These are phyloP conservation scores for Ciborinia camelliae DNA, from an alignment of 2,329 filamentous ascomycete genomes.

Conservation along the genomic window DNA sequence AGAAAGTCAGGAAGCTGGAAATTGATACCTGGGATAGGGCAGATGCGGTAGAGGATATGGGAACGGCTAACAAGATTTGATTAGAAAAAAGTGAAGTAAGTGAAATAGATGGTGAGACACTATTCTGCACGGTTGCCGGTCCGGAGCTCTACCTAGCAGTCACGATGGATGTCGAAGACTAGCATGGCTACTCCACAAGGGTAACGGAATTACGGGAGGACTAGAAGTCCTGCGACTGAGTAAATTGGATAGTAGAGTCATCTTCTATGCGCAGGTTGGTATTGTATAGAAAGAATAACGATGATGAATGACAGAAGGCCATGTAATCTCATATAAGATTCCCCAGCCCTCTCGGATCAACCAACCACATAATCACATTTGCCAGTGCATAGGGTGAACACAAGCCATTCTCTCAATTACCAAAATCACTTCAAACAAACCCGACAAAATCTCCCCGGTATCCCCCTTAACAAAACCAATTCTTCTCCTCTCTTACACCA, in stretches of 20 bases:
- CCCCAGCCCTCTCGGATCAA: neutral
- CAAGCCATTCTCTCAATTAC: neutral
- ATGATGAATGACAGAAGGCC: neutral
- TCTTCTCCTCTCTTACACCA: too few relatives aligned
- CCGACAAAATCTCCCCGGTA: neutral
- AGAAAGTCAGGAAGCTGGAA: conserved; percentile 62
- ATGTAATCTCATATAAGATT: neutral
- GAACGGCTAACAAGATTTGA: conserved; percentile 35
- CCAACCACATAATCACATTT: neutral
- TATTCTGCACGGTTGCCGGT: too few relatives aligned
- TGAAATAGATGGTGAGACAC: too few relatives aligned
- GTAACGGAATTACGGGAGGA: neutral
- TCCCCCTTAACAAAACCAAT: neutral
- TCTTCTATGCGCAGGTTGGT: neutral
- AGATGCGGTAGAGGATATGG: conserved; percentile 69
- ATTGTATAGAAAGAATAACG: neutral
- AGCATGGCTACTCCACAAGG: neutral
- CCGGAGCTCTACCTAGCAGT: neutral
- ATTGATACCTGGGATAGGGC: conserved; percentile 68
- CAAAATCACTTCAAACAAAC: neutral
- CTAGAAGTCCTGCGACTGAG: neutral
- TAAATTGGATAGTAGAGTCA: neutral
- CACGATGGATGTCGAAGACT: neutral
- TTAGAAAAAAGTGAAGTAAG: neutral
- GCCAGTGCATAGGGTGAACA: neutral